These are phyloP conservation scores for Pseudogymnoascus sp. DNA, from an alignment of 2,329 filamentous ascomycete species.

Conservation along the genomic window DNA sequence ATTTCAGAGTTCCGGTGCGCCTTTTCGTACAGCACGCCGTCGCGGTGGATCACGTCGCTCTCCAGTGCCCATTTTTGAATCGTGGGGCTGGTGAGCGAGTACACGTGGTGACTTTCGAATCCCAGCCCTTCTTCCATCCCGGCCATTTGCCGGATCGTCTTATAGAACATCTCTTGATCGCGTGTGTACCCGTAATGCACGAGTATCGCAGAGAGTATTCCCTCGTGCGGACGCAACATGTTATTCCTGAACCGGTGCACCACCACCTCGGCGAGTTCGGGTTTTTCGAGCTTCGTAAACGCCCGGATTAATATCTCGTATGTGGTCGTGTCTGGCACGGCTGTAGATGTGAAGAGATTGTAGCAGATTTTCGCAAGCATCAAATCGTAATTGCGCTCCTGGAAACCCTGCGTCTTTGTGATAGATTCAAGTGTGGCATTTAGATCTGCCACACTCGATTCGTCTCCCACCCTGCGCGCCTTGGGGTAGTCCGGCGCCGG, in stretches of 20 bases:
- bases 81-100: conserved; percentile 4
- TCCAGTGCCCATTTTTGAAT: conserved; percentile 21
- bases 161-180: conserved; percentile 21
- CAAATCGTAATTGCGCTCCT: conserved; percentile 18
- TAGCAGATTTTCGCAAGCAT: conserved; percentile 41
- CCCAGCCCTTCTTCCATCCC: conserved; percentile 18
- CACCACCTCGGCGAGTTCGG: conserved; percentile 45
- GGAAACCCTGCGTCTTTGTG: neutral
- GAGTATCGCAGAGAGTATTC: conserved; percentile 24
- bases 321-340: conserved; percentile 58
- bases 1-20: conserved; percentile 20
- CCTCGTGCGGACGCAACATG: conserved; percentile 17
- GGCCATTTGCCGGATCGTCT: conserved; percentile 24
- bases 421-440: neutral
- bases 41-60: conserved; percentile 18
- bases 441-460: neutral
- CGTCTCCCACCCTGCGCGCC: neutral
- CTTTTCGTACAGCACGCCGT: conserved; percentile 19
- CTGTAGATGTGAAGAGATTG: conserved; percentile 56
- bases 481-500: neutral
- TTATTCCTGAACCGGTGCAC: conserved; percentile 30
- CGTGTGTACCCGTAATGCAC: conserved; percentile 23
- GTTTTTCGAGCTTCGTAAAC: conserved; percentile 47
- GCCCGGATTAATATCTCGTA: conserved; percentile 64
- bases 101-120: conserved; percentile 15